phyloP scores from a whole-genome alignment of 345 rosid species.

The Moricandia moricandioides region DNA sequence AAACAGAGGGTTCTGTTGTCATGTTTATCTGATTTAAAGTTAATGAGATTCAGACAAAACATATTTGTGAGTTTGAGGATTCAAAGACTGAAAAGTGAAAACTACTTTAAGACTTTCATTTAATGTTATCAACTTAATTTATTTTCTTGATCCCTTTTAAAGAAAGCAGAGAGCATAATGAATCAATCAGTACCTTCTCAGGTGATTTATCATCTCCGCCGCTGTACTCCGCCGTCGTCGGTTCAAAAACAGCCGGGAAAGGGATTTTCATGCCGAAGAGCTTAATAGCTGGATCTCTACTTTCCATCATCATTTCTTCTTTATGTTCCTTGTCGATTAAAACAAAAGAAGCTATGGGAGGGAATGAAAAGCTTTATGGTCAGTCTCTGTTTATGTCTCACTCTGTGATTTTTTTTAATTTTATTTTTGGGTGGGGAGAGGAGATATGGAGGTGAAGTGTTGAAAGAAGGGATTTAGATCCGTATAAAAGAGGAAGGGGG shows the following conservation, averaged over 20 bases:
- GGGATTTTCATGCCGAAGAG: constrained; percentile 79
- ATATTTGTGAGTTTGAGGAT: background rate
- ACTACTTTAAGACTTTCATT: background rate
- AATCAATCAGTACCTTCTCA: constrained; percentile 49
- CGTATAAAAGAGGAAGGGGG: constrained; percentile 55
- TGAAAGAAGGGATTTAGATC: constrained; percentile 52
- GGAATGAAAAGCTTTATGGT: background rate
- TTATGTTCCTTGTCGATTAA: background rate
- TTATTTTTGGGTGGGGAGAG: background rate
- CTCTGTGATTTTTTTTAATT: constrained; percentile 26
- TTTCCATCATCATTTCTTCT: constrained; percentile 44
- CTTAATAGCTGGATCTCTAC: constrained; percentile 61
- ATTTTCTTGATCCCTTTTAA: background rate
- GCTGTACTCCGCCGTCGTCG: constrained; percentile 2
- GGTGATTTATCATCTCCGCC: constrained; percentile 31
- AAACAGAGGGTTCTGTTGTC: background rate
- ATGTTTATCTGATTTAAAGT: background rate
- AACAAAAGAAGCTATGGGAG: background rate
- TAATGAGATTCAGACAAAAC: constrained; percentile 4
- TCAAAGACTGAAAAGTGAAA: background rate
- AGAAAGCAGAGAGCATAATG: constrained; percentile 4
- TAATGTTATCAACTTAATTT: background rate
- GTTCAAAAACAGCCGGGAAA: constrained; percentile 36
- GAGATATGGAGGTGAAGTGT: constrained; percentile 9
- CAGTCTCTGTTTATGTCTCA: background rate